Conservation (phyloP, 306 rosid species). For the Quercus dentata region DNA sequence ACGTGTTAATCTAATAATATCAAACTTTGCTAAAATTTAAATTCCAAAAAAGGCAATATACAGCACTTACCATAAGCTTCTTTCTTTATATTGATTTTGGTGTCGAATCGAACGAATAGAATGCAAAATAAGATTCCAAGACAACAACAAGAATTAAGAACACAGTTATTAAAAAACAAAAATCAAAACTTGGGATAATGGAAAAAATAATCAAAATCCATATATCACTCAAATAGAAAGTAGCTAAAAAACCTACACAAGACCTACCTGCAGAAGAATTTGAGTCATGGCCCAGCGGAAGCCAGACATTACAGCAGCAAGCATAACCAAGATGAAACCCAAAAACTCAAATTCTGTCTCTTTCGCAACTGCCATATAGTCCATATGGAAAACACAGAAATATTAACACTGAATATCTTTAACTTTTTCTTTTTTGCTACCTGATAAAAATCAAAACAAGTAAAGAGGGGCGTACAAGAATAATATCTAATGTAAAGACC, state of each 20-base stretch:
- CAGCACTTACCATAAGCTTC: conserved; percentile 81
- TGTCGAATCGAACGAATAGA: conserved; percentile 23
- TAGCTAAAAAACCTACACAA: conserved; percentile 15
- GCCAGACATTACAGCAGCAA: conserved; percentile 99
- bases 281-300: conserved; percentile 99
- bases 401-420: neutral
- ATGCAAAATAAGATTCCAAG: conserved; percentile 39
- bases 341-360: conserved; percentile 84
- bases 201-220: neutral
- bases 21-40: neutral
- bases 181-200: neutral
- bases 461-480: neutral
- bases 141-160: conserved; percentile 36
- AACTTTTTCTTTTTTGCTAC: neutral
- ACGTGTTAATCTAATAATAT: neutral
- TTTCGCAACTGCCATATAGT: conserved; percentile 59
- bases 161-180: conserved; percentile 5
- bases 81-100: conserved; percentile 63
- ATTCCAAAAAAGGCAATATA: conserved; percentile 15
- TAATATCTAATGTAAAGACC: neutral
- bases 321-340: conserved; percentile 94
- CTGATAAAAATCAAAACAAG: neutral
- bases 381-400: conserved; percentile 18
- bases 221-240: neutral
- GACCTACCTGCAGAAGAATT: conserved; percentile 84